These are phyloP conservation scores for Gymnopilus dilepis DNA, from an alignment of 768 basidiomycete genomes.

Conservation along the genomic window DNA sequence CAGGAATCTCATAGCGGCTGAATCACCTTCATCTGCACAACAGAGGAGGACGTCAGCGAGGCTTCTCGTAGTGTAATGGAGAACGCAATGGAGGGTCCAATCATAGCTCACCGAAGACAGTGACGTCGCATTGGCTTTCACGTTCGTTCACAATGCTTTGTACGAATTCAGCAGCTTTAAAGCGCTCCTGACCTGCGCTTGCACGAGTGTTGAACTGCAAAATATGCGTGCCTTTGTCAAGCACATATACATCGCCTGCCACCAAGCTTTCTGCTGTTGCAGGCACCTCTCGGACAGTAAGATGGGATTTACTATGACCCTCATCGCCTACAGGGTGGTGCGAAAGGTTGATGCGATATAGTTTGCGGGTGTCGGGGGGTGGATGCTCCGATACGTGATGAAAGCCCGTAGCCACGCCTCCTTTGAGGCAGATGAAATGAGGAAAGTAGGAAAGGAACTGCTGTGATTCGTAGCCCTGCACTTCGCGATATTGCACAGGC, in stretches of 20 bases:
- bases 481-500: constrained; percentile 66
- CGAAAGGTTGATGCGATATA: constrained; percentile 55
- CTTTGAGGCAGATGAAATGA: constrained; percentile 33
- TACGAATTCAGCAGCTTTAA: constrained; percentile 66
- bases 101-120: constrained; percentile 50
- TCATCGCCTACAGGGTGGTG: constrained; percentile 12
- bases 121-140: constrained; percentile 45
- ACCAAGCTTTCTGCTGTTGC: constrained; percentile 50
- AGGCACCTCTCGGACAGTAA: constrained; percentile 56
- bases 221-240: constrained; percentile 59
- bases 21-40: constrained; percentile 53
- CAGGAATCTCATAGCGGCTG: constrained; percentile 53
- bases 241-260: constrained; percentile 61
- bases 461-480: constrained; percentile 62
- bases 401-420: constrained; percentile 38
- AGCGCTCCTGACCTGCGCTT: constrained; percentile 60
- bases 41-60: not conserved
- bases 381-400: constrained; percentile 36
- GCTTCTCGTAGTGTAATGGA: not conserved
- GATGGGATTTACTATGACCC: constrained; percentile 27
- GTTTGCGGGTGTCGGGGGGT: constrained; percentile 44
- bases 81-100: not conserved
- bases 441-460: constrained; percentile 40
- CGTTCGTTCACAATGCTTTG: constrained; percentile 48
- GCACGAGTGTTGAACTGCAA: constrained; percentile 63